Base-by-base conservation (phyloP, 1,139 yeast genomes). In the Saccharomyces hybrid region DNA sequence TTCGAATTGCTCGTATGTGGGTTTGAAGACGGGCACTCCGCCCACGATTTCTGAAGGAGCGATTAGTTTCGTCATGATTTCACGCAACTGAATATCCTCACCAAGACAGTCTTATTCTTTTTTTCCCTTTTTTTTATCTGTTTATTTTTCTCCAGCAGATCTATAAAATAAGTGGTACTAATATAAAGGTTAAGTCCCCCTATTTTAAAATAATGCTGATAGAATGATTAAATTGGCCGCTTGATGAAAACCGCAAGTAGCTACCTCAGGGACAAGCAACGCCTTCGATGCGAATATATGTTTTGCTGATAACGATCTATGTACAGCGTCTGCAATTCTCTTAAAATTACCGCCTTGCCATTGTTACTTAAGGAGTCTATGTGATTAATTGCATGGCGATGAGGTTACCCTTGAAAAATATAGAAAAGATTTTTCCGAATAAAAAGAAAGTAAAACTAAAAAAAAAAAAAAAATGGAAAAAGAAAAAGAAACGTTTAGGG, bases 11-110 rank as follows among this genome's bases (percentile, higher is more conserved):
- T 74, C 80, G 76, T 77, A 75, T 1, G 82, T 73, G 11, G 88
- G 88, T 59, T 71, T 72, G 67, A 83, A 83, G 2, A 83, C 81
- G 0, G 88, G 88, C 1, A 83, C 74, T 0, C 85, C 86, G 26
- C 72, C 79, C 13, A 71, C 71, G 52, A 74, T 32, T 14, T 32
- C 38, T n/a, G 38, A 32, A 32, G 38, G 38, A 14, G 38, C n/a
- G 14, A 32, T 32, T 6, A 32, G 16, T n/a, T n/a, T 32, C 8
- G 38, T 32, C 38, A 32, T 32, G 14, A 32, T 32, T 6, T 32
- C n/a, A n/a, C 38, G n/a, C 38, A 32, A n/a, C 38, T n/a, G 14
- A 14, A 5, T 29, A n/a, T 32, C 7, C 16, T 32, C 38, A n/a
- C 38, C 16, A 32, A 32, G 16, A 32, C 14, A n/a, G 38, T 32